Percentiles rank a stretch among this genome's conserved stretches.
These are phyloP conservation scores for Noccaea bulbosa DNA, from an alignment of 345 rosid species.

Conservation along the genomic window DNA sequence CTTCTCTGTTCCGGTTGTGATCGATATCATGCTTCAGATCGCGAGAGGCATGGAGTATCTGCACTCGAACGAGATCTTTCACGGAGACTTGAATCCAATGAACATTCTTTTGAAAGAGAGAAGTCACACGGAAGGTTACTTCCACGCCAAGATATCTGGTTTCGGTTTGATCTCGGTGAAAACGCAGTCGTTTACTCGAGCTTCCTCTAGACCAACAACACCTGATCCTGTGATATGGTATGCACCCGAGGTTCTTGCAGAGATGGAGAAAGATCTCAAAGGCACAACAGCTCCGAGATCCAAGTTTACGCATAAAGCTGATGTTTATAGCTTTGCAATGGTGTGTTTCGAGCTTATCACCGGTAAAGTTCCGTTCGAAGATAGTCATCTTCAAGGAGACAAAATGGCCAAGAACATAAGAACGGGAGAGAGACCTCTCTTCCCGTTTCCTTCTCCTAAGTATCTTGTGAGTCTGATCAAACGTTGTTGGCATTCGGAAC, in stretches of 20 bases:
- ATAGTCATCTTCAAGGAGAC: constrained; percentile 91
- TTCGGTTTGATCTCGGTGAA: constrained; percentile 55
- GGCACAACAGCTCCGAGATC: constrained; percentile 22
- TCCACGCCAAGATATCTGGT: constrained; percentile 76
- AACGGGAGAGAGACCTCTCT: constrained; percentile 86
- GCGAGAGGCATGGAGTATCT: constrained; percentile 95
- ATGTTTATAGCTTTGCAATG: constrained; percentile 94
- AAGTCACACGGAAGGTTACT: constrained; percentile 64
- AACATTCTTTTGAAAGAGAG: constrained; percentile 72
- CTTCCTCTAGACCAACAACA: constrained; percentile 41
- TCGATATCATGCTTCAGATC: constrained; percentile 86
- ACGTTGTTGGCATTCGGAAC: constrained; percentile 83
- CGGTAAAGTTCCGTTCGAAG: constrained; percentile 90
- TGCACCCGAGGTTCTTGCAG: constrained; percentile 83
- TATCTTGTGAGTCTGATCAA: constrained; percentile 74
- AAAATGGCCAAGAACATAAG: constrained; percentile 64
- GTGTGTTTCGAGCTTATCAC: constrained; percentile 80
- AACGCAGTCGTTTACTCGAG: constrained; percentile 41
- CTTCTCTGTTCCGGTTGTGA: constrained; percentile 67
- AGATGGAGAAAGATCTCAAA: constrained; percentile 51
- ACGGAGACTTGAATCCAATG: constrained; percentile 76
- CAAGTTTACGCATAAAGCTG: constrained; percentile 78
- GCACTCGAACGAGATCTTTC: constrained; percentile 61
- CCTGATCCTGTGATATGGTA: constrained; percentile 68
- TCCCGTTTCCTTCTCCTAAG: constrained; percentile 73